These are phyloP conservation scores for Trichoderma sp. DNA, from an alignment of 2,329 filamentous ascomycete genomes.

Conservation along the genomic window DNA sequence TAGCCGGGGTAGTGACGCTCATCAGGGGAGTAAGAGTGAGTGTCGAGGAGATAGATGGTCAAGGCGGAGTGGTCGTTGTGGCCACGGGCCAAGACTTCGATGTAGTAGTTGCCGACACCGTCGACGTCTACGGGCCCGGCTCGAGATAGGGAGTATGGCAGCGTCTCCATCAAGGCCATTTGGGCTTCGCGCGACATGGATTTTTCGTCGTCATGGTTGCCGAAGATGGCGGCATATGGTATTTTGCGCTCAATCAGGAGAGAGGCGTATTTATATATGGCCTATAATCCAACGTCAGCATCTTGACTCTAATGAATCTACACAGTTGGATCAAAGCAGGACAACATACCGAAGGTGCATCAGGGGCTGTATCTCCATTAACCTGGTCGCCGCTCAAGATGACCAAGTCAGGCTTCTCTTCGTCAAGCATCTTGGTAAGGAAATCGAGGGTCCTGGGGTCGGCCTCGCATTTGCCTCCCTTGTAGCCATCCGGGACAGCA, in stretches of 20 bases:
- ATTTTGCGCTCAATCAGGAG: slow-evolving; percentile 83
- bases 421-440: slow-evolving; percentile 75
- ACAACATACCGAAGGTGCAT: slow-evolving; percentile 72
- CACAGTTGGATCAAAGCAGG: neutral
- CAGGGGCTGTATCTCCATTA: slow-evolving; percentile 88
- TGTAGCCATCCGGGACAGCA: slow-evolving; percentile 69
- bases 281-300: slow-evolving; percentile 44
- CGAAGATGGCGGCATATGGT: slow-evolving; percentile 91
- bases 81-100: slow-evolving; percentile 83
- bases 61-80: slow-evolving; percentile 82
- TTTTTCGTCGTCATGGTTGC: slow-evolving; percentile 95
- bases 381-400: slow-evolving; percentile 92
- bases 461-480: slow-evolving; percentile 80
- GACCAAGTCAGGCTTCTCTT: slow-evolving; percentile 91
- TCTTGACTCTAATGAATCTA: neutral
- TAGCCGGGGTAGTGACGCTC: slow-evolving; percentile 88
- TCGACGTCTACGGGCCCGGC: slow-evolving; percentile 81
- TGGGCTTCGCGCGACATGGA: slow-evolving; percentile 72
- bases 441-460: slow-evolving; percentile 92
- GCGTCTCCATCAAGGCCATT: slow-evolving; percentile 81
- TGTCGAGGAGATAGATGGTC: slow-evolving; percentile 92
- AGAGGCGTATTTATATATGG: slow-evolving; percentile 89
- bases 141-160: slow-evolving; percentile 86
- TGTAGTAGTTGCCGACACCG: slow-evolving; percentile 90
- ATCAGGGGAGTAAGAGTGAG: slow-evolving; percentile 87